Conservation (phyloP, 1,284 basidiomycete genomes). For the Marasmius fiardii region DNA sequence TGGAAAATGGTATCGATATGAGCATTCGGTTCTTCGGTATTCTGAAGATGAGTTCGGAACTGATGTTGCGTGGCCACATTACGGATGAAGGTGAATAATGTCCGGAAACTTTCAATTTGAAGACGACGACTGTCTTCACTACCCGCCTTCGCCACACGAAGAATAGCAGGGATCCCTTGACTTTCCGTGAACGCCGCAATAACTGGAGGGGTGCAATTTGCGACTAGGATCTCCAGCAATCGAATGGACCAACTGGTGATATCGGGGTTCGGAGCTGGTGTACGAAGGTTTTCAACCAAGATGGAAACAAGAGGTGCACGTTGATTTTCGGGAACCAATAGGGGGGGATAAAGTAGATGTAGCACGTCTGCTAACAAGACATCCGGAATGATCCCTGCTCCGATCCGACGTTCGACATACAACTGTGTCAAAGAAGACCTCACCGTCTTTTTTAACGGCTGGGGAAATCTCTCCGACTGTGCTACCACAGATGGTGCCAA, state of each 20-base stretch:
- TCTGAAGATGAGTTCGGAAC: not conserved
- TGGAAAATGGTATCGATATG: constrained; percentile 26
- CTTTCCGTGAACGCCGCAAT: constrained; percentile 27
- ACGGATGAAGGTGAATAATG: constrained; percentile 30
- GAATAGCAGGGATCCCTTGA: constrained; percentile 28
- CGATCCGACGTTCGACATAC: constrained; percentile 29
- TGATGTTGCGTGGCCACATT: constrained; percentile 20
- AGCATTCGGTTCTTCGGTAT: constrained; percentile 6
- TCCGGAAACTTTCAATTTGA: constrained; percentile 34
- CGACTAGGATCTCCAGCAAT: constrained; percentile 28
- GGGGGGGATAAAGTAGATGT: constrained; percentile 31
- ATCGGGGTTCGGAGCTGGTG: constrained; percentile 23
- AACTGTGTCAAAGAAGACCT: constrained; percentile 28
- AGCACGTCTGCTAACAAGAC: constrained; percentile 30
- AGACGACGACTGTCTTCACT: constrained; percentile 31
- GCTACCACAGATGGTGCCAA: constrained; percentile 27
- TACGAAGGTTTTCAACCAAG: constrained; percentile 26
- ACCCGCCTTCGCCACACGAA: constrained; percentile 28
- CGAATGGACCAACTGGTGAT: constrained; percentile 30
- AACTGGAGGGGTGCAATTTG: constrained; percentile 21
- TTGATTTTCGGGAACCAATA: constrained; percentile 19
- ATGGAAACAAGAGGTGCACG: constrained; percentile 26
- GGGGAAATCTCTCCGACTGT: constrained; percentile 25
- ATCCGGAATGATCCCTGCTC: constrained; percentile 27
- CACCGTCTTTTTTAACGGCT: constrained; percentile 21